phyloP scores from a whole-genome alignment of 495 filamentous ascomycete species.

The Lichenothelia convexa region DNA sequence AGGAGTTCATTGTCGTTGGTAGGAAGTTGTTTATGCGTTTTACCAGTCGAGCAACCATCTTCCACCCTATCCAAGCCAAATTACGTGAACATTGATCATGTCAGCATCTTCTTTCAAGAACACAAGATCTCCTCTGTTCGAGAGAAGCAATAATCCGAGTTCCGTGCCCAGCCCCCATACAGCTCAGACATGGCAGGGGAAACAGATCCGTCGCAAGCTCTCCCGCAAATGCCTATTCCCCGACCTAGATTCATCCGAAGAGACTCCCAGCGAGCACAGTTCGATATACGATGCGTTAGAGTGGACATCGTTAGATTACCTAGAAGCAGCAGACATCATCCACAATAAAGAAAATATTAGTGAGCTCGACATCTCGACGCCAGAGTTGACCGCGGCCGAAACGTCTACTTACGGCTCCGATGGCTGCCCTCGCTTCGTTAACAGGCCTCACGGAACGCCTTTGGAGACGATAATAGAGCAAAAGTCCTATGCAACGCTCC shows the following conservation, averaged over 20 bases:
- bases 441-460: constrained; percentile 2
- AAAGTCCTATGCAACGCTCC: constrained; percentile 4
- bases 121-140: neutral
- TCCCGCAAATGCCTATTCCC: neutral
- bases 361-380: neutral
- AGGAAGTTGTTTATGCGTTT: too few relatives aligned
- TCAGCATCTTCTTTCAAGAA: too few relatives aligned
- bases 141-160: neutral
- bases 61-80: too few relatives aligned
- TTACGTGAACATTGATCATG: too few relatives aligned
- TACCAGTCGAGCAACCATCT: too few relatives aligned
- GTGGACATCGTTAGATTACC: neutral
- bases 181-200: too few relatives aligned
- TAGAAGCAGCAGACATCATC: neutral
- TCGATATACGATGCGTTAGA: constrained; percentile 26
- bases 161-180: neutral
- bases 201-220: neutral
- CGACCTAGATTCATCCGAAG: constrained; percentile 20
- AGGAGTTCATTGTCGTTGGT: too few relatives aligned
- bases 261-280: constrained; percentile 22
- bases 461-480: constrained; percentile 9
- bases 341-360: neutral
- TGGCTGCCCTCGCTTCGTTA: neutral
- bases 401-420: neutral
- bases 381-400: neutral